Evolutionary conservation across 1,284 basidiomycete species (phyloP).

Genomic region (Cryptococcus amylolentus): DNA sequence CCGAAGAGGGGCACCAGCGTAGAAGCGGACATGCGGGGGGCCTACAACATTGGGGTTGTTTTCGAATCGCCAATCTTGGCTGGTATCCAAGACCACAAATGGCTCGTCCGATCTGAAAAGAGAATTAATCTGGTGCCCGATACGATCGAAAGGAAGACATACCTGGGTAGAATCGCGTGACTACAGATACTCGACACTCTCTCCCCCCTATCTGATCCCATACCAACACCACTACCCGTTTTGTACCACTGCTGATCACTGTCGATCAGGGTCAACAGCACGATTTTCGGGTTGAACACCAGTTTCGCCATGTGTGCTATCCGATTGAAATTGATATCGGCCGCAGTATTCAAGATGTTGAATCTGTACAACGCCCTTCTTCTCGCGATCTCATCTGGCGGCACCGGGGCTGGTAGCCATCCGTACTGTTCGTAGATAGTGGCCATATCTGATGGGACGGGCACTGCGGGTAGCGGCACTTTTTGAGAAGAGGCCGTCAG

Average conservation of each 20-base stretch:
- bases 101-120: constrained; percentile 72
- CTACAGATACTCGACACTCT: constrained; percentile 73
- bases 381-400: constrained; percentile 74
- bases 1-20: constrained; percentile 83
- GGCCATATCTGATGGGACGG: constrained; percentile 41
- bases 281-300: constrained; percentile 85
- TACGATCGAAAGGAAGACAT: constrained; percentile 24
- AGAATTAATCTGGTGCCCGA: background rate
- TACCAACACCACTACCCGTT: constrained; percentile 62
- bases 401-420: constrained; percentile 73
- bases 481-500: background rate
- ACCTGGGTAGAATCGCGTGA: constrained; percentile 78
- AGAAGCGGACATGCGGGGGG: constrained; percentile 72
- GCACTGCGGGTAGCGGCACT: constrained; percentile 14
- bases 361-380: constrained; percentile 73
- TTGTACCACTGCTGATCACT: constrained; percentile 83
- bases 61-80: constrained; percentile 78
- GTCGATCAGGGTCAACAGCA: constrained; percentile 76
- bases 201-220: constrained; percentile 57
- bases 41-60: constrained; percentile 69
- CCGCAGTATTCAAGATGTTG: constrained; percentile 78
- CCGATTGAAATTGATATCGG: constrained; percentile 86
- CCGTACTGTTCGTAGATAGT: constrained; percentile 60
- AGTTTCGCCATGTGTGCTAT: constrained; percentile 84
- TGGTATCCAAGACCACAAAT: constrained; percentile 75